Base-by-base conservation (phyloP, 2,329 filamentous ascomycete genomes). In the Colletotrichum gigasporum region DNA sequence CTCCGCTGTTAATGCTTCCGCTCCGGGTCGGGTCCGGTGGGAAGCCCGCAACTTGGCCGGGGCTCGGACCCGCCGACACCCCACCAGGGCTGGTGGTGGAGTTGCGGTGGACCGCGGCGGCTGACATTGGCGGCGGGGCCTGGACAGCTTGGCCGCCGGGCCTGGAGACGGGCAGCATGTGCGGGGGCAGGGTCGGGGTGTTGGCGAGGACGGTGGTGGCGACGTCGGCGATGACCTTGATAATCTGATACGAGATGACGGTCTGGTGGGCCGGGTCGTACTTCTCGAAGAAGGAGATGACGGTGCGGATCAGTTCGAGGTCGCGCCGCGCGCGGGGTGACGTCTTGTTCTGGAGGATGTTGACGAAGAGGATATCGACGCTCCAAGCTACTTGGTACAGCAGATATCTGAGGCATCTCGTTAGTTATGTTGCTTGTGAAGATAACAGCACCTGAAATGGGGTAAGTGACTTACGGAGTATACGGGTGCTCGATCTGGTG, bases 261-360 rank as follows among this genome's bases (percentile, higher is more conserved):
- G 34, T 22, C 28, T 50, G 39, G 48, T 64, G 61, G 3, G 11
- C 9, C 3, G 61, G 61, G 4, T 64, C 61, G 26, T 52, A 64
- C 32, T 61, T 61, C 34, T 64, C 61, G 20, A 64, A 64, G 35
- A 64, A 64, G 41, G 48, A 35, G 20, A 64, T 51, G 10, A 64
- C 48, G 8, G 42, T 64, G 12, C 61, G 61, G 42, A 64, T 61
- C 20, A 64, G 61, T 10, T 64, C 61, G 12, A 64, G 56, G 14
- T 64, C 61, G 14, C 61, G 56, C 34, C 42, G 61, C 3, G 61
- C 61, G 9, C 61, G 61, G 2, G 61, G 55, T 4, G 35, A 53
- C 1, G 34, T 41, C 24, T 54, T 64, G 48, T 64, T 64, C 28
- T 64, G 61, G 28, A 64, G 50, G 7, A 64, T 64, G 6, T 64